Evolutionary conservation across 2,329 filamentous ascomycete genomes (phyloP).

Genomic region (Hyphodiscus sp.): DNA sequence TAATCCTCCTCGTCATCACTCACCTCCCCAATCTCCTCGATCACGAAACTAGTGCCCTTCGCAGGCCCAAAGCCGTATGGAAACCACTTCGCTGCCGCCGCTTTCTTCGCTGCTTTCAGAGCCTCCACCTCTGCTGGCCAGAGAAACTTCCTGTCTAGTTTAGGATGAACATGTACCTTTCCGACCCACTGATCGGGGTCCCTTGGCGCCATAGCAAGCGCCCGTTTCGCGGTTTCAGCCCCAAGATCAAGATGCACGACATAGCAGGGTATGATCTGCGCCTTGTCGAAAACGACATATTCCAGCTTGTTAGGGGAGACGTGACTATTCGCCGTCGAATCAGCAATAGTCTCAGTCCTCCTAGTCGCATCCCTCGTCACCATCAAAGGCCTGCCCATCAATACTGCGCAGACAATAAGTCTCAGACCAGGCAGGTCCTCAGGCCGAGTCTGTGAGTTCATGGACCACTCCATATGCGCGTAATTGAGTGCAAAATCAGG

Average conservation of each 20-base stretch:
- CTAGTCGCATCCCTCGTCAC: constrained; percentile 28
- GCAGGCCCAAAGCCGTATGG: constrained; percentile 41
- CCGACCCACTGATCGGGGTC: too few relatives aligned
- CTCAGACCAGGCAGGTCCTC: constrained; percentile 34
- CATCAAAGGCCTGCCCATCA: constrained; percentile 37
- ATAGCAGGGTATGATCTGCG: constrained; percentile 39
- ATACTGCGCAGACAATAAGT: constrained; percentile 38
- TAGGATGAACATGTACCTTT: constrained; percentile 13
- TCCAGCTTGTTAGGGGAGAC: constrained; percentile 33
- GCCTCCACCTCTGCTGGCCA: constrained; percentile 32
- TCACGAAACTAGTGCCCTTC: constrained; percentile 36
- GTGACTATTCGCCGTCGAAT: constrained; percentile 32
- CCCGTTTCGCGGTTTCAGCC: too few relatives aligned
- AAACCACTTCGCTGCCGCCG: constrained; percentile 39
- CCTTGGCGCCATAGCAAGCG: too few relatives aligned
- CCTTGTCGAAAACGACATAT: constrained; percentile 38
- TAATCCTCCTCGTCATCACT: constrained; percentile 38
- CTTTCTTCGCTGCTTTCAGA: constrained; percentile 31
- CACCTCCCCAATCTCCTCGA: constrained; percentile 39
- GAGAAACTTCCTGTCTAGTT: constrained; percentile 14
- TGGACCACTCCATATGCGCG: constrained; percentile 24
- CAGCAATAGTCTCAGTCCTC: constrained; percentile 21
- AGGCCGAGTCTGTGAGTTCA: constrained; percentile 19
- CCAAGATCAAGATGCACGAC: constrained; percentile 33
- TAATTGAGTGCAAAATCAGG: constrained; percentile 35